Evolutionary conservation across 108 stramenopile genomes (phyloP).

Genomic region (Mayamaea pseudoterrestris): DNA sequence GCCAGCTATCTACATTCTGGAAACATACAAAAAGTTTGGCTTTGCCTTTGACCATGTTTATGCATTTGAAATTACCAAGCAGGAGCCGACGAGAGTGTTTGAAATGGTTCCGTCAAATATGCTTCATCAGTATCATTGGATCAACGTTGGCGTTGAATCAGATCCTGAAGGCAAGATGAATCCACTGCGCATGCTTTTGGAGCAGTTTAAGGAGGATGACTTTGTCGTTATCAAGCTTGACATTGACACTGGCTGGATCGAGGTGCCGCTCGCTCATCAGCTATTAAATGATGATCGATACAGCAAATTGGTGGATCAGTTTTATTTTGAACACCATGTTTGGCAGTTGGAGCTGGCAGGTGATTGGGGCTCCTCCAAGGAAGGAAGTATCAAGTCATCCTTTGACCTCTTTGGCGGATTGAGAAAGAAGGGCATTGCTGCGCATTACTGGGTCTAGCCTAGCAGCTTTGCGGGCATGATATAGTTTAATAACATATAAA

Average conservation of each 20-base stretch:
- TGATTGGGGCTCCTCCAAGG: constrained; percentile 23
- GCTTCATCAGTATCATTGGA: constrained; percentile 39
- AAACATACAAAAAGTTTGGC: constrained; percentile 27
- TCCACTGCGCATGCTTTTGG: constrained; percentile 32
- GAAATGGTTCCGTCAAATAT: constrained; percentile 10
- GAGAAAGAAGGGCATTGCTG: constrained; percentile 22
- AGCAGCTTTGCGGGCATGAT: constrained; percentile 10
- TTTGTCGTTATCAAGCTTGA: constrained; percentile 61
- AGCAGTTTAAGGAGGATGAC: constrained; percentile 29
- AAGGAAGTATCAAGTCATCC: constrained; percentile 28
- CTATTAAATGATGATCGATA: constrained; percentile 12
- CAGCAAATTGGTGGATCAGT: constrained; percentile 42
- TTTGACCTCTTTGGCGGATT: constrained; percentile 27
- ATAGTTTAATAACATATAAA: constrained; percentile 12
- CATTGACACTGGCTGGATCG: constrained; percentile 41
- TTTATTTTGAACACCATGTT: constrained; percentile 71
- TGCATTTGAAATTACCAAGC: constrained; percentile 22
- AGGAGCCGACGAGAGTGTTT: constrained; percentile 18
- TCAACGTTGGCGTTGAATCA: constrained; percentile 27
- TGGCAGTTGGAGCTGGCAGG: constrained; percentile 16
- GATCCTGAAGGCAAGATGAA: constrained; percentile 15
- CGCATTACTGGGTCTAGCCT: constrained; percentile 46
- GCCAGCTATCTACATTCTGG: constrained; percentile 15
- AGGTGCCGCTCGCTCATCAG: constrained; percentile 27
- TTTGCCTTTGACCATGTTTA: constrained; percentile 48